Percentiles rank a stretch among this genome's conserved stretches.
These are phyloP conservation scores for Talaromyces sp. DNA, from an alignment of 2,329 filamentous ascomycete species.

Conservation along the genomic window DNA sequence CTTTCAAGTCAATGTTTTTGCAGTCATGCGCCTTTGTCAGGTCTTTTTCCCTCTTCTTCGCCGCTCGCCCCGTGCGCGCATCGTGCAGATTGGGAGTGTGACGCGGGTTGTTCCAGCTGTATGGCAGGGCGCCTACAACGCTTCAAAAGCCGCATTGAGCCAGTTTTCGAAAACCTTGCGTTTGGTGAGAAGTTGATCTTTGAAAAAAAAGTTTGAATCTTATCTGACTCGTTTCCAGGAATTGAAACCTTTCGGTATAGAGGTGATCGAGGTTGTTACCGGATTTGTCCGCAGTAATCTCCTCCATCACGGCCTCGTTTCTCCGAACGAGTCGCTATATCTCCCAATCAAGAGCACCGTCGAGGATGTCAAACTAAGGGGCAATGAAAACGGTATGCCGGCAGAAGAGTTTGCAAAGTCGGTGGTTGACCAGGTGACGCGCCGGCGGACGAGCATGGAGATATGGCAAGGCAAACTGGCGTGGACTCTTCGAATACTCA, in stretches of 20 bases:
- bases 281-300: constrained; percentile 1
- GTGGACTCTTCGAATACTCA: neutral
- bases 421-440: constrained; percentile 3
- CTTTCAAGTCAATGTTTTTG: neutral
- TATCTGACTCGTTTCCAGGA: neutral
- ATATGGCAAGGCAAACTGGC: neutral
- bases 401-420: constrained; percentile 11
- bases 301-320: neutral
- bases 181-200: neutral
- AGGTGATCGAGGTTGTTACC: neutral
- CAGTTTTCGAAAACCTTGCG: constrained; percentile 1
- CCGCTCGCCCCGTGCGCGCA: constrained; percentile 7
- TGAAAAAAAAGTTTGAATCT: neutral
- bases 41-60: constrained; percentile 14
- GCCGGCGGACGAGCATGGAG: neutral
- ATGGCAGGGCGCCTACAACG: constrained; percentile 4
- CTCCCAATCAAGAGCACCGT: constrained; percentile 5
- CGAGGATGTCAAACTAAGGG: constrained; percentile 13
- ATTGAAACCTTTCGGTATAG: neutral
- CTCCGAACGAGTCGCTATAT: neutral
- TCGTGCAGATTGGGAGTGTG: constrained; percentile 18
- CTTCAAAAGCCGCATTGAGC: constrained; percentile 4
- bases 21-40: constrained; percentile 14
- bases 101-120: constrained; percentile 9
- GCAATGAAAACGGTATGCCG: constrained; percentile 15